Evolutionary conservation across 768 basidiomycete species (phyloP), one percentile per base, ranked within the genome.

Genomic region (Lepiota subincarnata): DNA sequence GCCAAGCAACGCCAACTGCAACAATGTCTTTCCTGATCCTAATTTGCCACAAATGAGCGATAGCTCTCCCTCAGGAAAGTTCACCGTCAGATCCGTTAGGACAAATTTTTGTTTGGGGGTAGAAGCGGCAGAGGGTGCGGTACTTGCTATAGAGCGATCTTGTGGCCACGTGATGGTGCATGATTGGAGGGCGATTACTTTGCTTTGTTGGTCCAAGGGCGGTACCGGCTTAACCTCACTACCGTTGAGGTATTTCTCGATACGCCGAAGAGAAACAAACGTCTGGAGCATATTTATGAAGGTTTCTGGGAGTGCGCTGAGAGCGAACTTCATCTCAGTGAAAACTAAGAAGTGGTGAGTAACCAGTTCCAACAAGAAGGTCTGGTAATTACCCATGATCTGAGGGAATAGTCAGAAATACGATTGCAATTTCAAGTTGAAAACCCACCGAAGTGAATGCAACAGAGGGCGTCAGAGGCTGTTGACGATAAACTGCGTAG

Each of bases 81-180:
- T 76, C 13, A 95, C 66, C 14, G 78, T 80, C 51, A 96, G 67
- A 62, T 94, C 89, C n/a, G 87, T 72, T 1, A 97, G 78, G 26
- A 87, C 69, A 65, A 97, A 97, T 60, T 87, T 88, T 56, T 82
- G 74, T 55, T 77, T 81, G 7, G 93, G 94, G 0, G 92, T 93
- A 0, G 87, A 70, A 2, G 83, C 74, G 13, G 72, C 74, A 3
- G 86, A 86, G 2, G 84, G 70, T 3, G 77, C 70, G 1, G 63
- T 63, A 20, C 78, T 74, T n/a, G 67, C 60, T 40, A 70, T 70
- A 18, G 67, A 55, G 34, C 88, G 82, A 57, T 93, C 90, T 60
- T 86, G 84, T 0, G 94, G 89, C 94, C 94, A 98, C 1, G 92
- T 91, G 44, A 92, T 76, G 0, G 91, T 96, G 36, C 91, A 92